These are phyloP conservation scores for Ogataea pini DNA, from an alignment of 805 yeast species.

Conservation along the genomic window DNA sequence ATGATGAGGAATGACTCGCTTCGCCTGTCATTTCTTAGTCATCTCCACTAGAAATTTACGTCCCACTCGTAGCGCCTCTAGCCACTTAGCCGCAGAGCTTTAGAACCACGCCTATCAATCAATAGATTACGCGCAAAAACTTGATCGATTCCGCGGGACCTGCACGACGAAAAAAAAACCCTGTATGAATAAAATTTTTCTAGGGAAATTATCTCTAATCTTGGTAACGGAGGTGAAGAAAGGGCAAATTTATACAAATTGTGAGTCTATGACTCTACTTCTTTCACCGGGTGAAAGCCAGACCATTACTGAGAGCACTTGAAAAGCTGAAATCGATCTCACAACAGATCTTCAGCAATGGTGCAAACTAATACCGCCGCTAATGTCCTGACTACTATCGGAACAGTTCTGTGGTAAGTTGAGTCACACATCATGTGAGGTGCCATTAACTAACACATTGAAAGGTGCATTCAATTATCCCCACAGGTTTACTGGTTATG, in stretches of 20 bases:
- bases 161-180: neutral
- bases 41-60: no score
- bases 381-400: conserved; percentile 81
- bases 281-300: no score
- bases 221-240: neutral
- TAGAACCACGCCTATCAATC: neutral
- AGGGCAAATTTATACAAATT: no score
- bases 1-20: neutral
- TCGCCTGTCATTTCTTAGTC: no score
- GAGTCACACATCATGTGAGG: neutral
- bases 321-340: no score
- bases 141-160: conserved; percentile 3
- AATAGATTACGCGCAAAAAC: neutral
- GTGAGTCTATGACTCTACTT: no score
- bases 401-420: conserved; percentile 77
- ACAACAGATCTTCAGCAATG: conserved; percentile 19
- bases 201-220: neutral
- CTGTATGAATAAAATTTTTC: neutral
- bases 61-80: no score
- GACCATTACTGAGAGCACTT: no score
- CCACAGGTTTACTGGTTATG: conserved; percentile 74
- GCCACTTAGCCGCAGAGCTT: no score
- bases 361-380: conserved; percentile 45
- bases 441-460: conserved; percentile 1
- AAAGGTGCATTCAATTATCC: conserved; percentile 76